phyloP scores from a whole-genome alignment of 2,329 filamentous ascomycete genomes.

The Rosellinia necatrix region DNA sequence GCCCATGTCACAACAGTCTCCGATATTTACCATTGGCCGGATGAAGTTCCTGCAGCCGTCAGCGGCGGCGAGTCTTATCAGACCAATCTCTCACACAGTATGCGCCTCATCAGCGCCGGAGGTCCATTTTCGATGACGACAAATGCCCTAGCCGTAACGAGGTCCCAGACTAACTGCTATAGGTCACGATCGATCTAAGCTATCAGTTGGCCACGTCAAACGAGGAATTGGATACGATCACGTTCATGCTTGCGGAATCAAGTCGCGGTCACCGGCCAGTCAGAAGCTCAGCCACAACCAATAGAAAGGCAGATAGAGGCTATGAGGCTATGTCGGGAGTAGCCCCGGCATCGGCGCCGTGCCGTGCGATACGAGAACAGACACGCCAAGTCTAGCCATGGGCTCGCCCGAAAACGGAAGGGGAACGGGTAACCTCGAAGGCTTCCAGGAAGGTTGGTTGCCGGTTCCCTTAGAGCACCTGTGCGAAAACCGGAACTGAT shows the following conservation, averaged over 20 bases:
- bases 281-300: not conserved
- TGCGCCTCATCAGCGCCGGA: conserved; percentile 10
- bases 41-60: too few relatives aligned
- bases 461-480: not conserved
- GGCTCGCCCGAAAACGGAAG: conserved; percentile 22
- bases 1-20: too few relatives aligned
- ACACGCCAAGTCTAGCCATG: conserved; percentile 35
- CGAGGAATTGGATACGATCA: conserved; percentile 36
- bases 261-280: conserved; percentile 4
- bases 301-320: conserved; percentile 25
- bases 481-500: too few relatives aligned
- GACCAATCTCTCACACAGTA: conserved; percentile 19
- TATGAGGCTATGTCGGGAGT: conserved; percentile 36
- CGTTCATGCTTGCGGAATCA: conserved; percentile 30
- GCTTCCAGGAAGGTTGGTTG: conserved; percentile 31
- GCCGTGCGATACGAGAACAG: conserved; percentile 33
- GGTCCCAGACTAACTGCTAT: conserved; percentile 30
- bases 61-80: conserved; percentile 1
- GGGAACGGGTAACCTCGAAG: conserved; percentile 26
- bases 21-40: too few relatives aligned
- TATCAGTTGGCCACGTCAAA: conserved; percentile 34
- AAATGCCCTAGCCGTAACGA: not conserved
- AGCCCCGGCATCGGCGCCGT: conserved; percentile 32
- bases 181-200: conserved; percentile 24
- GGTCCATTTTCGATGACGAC: not conserved